Evolutionary conservation across 1,284 basidiomycete genomes (phyloP).

Genomic region (Sanguinoderma infundibulare): DNA sequence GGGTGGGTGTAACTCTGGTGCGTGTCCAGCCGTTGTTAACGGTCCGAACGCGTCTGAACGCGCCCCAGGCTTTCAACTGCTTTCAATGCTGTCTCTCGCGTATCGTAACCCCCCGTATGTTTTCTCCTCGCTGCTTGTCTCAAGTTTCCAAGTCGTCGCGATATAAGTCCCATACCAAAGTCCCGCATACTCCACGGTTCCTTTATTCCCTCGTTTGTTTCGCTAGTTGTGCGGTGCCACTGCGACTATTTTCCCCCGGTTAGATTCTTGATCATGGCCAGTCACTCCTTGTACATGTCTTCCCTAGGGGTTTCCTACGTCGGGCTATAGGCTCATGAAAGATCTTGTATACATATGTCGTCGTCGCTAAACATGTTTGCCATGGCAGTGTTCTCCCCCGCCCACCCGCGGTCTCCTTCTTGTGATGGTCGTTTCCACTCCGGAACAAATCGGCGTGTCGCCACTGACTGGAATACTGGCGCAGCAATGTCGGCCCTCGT

Average conservation of each 20-base stretch:
- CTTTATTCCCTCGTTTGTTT: constrained; percentile 14
- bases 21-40: constrained; percentile 21
- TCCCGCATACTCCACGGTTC: constrained; percentile 15
- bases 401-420: no score
- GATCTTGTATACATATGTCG: constrained; percentile 28
- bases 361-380: constrained; percentile 6
- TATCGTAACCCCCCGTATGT: constrained; percentile 11
- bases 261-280: constrained; percentile 14
- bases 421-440: neutral
- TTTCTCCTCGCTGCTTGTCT: neutral
- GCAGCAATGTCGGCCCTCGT: neutral
- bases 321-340: constrained; percentile 13
- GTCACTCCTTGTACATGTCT: constrained; percentile 17
- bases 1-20: constrained; percentile 43
- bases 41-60: constrained; percentile 26
- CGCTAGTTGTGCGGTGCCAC: constrained; percentile 13
- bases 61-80: constrained; percentile 1
- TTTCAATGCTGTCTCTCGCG: constrained; percentile 13
- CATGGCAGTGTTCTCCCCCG: constrained; percentile 10
- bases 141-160: neutral
- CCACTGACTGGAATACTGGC: neutral
- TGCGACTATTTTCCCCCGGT: constrained; percentile 14
- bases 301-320: constrained; percentile 7
- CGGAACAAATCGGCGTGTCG: neutral
- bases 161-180: constrained; percentile 16